phyloP scores from a whole-genome alignment of 2,329 filamentous ascomycete genomes.

The Dothidotthia symphoricarpi region DNA sequence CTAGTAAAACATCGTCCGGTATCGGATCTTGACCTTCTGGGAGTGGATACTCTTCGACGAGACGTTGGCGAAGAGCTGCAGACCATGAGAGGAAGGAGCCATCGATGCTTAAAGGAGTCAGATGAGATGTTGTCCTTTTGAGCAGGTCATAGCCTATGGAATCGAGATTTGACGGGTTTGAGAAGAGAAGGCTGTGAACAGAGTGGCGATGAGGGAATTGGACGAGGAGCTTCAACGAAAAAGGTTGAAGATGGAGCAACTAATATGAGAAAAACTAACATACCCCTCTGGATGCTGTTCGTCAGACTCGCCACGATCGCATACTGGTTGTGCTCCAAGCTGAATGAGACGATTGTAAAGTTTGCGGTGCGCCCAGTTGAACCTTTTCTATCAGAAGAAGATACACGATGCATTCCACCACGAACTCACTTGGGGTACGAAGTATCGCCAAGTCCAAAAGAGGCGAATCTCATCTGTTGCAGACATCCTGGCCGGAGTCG shows the following conservation, averaged over 20 bases:
- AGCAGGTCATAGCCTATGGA: no score
- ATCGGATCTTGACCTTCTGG: slow-evolving; percentile 67
- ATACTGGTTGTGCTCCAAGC: slow-evolving; percentile 75
- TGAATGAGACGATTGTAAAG: slow-evolving; percentile 80
- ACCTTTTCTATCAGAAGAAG: slow-evolving; percentile 52
- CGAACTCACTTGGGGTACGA: slow-evolving; percentile 80
- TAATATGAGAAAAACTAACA: slow-evolving; percentile 32
- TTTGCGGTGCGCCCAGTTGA: slow-evolving; percentile 90
- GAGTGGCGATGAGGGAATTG: neutral
- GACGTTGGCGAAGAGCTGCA: slow-evolving; percentile 61
- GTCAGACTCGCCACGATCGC: slow-evolving; percentile 80
- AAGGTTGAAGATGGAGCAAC: neutral
- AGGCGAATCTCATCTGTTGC: slow-evolving; percentile 68
- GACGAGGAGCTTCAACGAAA: slow-evolving; percentile 21
- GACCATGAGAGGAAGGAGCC: slow-evolving; percentile 79
- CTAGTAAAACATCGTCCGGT: slow-evolving; percentile 69
- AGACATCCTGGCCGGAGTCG: slow-evolving; percentile 72
- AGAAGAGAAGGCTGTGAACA: neutral
- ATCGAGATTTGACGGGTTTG: no score
- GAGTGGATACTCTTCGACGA: slow-evolving; percentile 68
- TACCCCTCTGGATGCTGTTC: slow-evolving; percentile 92
- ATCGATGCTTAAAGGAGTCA: slow-evolving; percentile 61
- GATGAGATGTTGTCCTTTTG: neutral
- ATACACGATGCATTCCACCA: neutral
- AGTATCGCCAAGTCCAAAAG: slow-evolving; percentile 90